Percentiles rank a stretch among this genome's conserved stretches.
These are phyloP conservation scores for Scheffersomyces coipomensis DNA, from an alignment of 805 yeast genomes.

Conservation along the genomic window DNA sequence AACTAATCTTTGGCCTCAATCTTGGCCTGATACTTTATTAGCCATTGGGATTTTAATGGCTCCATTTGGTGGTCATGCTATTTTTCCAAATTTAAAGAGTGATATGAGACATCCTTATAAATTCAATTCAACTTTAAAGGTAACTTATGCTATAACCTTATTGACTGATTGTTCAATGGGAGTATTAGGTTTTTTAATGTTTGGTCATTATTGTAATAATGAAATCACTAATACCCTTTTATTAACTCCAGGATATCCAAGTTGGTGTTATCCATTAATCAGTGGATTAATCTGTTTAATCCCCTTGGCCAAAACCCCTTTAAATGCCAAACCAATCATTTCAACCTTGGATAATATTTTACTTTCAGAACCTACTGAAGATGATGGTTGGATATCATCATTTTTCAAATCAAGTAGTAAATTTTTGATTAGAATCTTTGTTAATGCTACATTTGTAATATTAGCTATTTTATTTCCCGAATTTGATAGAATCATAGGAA, in stretches of 20 bases:
- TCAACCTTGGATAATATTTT: constrained; percentile 63
- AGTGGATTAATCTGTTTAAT: constrained; percentile 74
- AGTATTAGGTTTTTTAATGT: constrained; percentile 61
- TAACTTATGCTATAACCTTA: constrained; percentile 61
- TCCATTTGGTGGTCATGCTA: constrained; percentile 84
- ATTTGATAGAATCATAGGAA: constrained; percentile 78
- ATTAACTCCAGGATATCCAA: constrained; percentile 47
- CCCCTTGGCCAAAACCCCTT: constrained; percentile 82
- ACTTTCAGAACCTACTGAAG: constrained; percentile 6
- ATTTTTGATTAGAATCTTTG: constrained; percentile 29
- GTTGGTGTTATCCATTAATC: constrained; percentile 47
- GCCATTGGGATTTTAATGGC: constrained; percentile 68
- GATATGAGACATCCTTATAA: constrained; percentile 73
- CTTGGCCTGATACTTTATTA: constrained; percentile 49
- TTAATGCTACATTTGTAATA: constrained; percentile 57
- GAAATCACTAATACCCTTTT: constrained; percentile 53
- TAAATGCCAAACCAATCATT: constrained; percentile 79
- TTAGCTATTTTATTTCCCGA: constrained; percentile 69
- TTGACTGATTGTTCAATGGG: constrained; percentile 65
- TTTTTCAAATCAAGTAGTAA: constrained; percentile 7
- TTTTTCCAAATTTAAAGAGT: constrained; percentile 72
- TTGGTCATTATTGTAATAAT: constrained; percentile 47
- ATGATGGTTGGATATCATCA: background rate
- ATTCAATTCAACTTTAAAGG: constrained; percentile 50
- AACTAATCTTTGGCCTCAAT: constrained; percentile 65